phyloP scores from a whole-genome alignment of 2,329 filamentous ascomycete genomes.

The Podosphaera fusca region DNA sequence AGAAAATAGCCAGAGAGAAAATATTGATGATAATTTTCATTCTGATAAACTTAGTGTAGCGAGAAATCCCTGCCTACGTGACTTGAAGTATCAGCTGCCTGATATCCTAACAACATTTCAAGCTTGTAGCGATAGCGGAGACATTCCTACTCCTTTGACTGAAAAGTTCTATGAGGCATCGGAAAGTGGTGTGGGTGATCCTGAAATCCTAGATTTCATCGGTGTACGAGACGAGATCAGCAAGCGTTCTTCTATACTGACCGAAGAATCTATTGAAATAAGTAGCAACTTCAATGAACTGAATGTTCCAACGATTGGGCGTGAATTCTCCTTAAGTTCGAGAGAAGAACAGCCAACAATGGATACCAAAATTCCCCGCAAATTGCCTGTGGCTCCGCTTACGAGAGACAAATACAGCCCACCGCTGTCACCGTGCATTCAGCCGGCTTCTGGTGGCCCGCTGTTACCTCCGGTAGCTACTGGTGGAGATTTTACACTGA shows the following conservation, averaged over 20 bases:
- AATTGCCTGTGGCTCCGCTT: conserved; percentile 9
- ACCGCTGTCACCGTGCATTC: conserved; percentile 8
- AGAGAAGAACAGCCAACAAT: conserved; percentile 18
- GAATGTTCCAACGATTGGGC: neutral
- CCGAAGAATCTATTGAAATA: conserved; percentile 13
- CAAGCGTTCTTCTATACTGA: conserved; percentile 12
- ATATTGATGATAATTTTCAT: too few relatives aligned
- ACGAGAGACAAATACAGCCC: conserved; percentile 12
- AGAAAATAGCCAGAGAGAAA: too few relatives aligned
- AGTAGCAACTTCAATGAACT: conserved; percentile 7
- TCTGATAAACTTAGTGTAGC: too few relatives aligned
- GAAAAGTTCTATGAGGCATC: conserved; percentile 16
- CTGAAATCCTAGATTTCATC: neutral
- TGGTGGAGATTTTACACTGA: conserved; percentile 10
- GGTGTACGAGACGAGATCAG: conserved; percentile 5
- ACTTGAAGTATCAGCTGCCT: too few relatives aligned
- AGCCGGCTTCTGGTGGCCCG: conserved; percentile 4
- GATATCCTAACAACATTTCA: too few relatives aligned
- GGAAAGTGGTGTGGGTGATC: conserved; percentile 2
- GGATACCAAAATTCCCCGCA: conserved; percentile 18
- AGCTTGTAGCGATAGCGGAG: conserved; percentile 5
- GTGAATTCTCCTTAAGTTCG: conserved; percentile 4
- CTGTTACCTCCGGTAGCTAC: conserved; percentile 10
- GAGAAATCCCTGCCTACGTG: too few relatives aligned
- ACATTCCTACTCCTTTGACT: conserved; percentile 11